Conservation (phyloP, 179 eudicot species). For the Silene coronaria region DNA sequence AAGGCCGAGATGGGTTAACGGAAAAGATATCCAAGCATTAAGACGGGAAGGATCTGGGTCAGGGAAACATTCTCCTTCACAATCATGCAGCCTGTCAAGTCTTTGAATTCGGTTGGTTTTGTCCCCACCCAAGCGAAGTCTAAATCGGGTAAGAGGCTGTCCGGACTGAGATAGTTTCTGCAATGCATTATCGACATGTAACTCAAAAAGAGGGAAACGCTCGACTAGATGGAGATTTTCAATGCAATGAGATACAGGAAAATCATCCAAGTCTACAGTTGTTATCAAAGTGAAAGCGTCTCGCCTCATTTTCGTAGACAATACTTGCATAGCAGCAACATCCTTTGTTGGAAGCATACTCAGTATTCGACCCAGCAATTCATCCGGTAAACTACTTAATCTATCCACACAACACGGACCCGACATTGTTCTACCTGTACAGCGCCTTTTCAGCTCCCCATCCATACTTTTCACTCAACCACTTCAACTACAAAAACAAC, state of each 20-base stretch:
- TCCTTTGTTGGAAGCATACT: conserved; percentile 7
- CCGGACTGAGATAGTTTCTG: neutral
- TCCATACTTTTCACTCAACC: neutral
- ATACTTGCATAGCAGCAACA: neutral
- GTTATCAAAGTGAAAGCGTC: conserved; percentile 1
- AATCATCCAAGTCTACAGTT: conserved; percentile 3
- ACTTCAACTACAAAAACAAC: neutral
- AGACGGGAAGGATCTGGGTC: neutral
- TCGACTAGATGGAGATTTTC: neutral
- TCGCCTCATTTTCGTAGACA: neutral
- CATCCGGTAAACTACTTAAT: neutral
- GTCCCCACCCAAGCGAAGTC: neutral
- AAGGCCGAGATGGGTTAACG: neutral
- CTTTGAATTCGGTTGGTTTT: too few species aligned
- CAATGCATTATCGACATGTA: neutral
- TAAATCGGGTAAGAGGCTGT: conserved; percentile 3
- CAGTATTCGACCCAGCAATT: neutral
- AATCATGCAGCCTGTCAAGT: neutral
- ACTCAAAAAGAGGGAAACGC: neutral
- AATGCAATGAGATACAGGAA: neutral
- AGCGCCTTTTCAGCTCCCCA: neutral
- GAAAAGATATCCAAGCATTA: neutral
- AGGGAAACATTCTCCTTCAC: neutral
- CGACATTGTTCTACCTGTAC: neutral
- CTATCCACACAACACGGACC: neutral